Evolutionary conservation across 1,139 yeast genomes (phyloP), one percentile per base, ranked within the genome.

Genomic region (Meyerozyma guilliermondii): DNA sequence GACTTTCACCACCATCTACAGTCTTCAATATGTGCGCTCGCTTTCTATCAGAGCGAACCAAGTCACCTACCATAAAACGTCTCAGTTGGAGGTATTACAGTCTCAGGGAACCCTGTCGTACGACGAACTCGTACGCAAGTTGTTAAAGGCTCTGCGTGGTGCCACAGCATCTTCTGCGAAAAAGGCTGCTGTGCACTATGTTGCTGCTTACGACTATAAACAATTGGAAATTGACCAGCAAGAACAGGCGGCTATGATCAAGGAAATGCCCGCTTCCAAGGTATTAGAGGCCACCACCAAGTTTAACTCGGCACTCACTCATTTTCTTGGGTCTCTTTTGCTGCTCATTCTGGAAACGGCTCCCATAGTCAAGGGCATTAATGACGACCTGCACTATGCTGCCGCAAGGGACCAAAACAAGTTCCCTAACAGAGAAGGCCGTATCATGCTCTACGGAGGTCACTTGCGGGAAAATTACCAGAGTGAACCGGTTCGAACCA

Each of bases 391-490:
- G 7, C 71, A 66, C 47, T 66, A 65, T 42, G 48, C 53, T 26
- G 43, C 48, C 23, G 48, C 60, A 11, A 50, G 44, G 26, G 50
- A 52, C 35, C 56, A 53, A 8, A 50, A 56, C 41, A 48, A 51
- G 28, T 54, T 43, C 41, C 56, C 56, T 13, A 48, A 63, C 43
- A 43, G 50, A 26, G 49, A 56, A 3, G 71, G 71, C 9, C 53
- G 59, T 34, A 45, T 62, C 8, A 63, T 65, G 8, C 35, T 60
- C 5, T 65, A 66, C 45, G 70, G 69, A 14, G 71, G 72, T 13
- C 70, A 65, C 47, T 53, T 59, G 38, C 50, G 71, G 34, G 72
- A 66, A 49, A 55, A 56, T 31, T 66, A 65, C 42, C 43, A 50
- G 7, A 55, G 53, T 9, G 71, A 66, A 43, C 57, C 58, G 6